phyloP scores from a whole-genome alignment of 768 basidiomycete species.

The Tylopilus balloui region DNA sequence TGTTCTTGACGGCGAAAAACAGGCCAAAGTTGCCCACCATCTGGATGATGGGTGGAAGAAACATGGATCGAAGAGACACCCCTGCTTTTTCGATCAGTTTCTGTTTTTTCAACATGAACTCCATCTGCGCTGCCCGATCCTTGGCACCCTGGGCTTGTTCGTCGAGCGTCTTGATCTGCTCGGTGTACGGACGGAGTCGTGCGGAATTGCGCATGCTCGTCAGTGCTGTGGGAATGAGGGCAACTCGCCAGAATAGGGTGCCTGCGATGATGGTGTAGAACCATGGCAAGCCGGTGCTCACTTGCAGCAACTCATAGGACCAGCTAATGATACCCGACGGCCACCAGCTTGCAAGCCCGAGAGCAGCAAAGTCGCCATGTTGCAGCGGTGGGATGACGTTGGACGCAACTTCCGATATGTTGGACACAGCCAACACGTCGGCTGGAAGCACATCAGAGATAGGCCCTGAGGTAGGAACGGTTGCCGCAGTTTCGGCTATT shows the following conservation, averaged over 20 bases:
- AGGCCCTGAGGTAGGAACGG: constrained; percentile 5
- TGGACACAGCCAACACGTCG: constrained; percentile 12
- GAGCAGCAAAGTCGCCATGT: constrained; percentile 65
- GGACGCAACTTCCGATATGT: constrained; percentile 20
- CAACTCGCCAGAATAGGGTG: constrained; percentile 54
- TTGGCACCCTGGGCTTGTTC: constrained; percentile 33
- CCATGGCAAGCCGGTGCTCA: constrained; percentile 72
- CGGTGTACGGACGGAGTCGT: constrained; percentile 32
- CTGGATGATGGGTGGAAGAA: constrained; percentile 62
- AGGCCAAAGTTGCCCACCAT: constrained; percentile 71
- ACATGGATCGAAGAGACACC: constrained; percentile 51
- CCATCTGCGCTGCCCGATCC: constrained; percentile 41
- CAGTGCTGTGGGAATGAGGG: constrained; percentile 59
- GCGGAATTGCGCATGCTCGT: constrained; percentile 53
- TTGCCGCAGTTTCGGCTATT: neutral
- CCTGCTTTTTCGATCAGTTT: constrained; percentile 60
- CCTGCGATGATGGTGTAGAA: constrained; percentile 75
- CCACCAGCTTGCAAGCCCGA: constrained; percentile 63
- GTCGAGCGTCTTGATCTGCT: constrained; percentile 52
- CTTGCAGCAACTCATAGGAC: constrained; percentile 65
- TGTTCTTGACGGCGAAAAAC: constrained; percentile 75
- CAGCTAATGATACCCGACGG: constrained; percentile 62
- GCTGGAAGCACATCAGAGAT: constrained; percentile 4
- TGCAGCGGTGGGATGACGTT: constrained; percentile 47
- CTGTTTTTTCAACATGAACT: constrained; percentile 42